Percentiles rank a stretch among this genome's conserved stretches.
Evolutionary conservation across 495 filamentous ascomycete species (phyloP).

Genomic region (Daldinia loculata): DNA sequence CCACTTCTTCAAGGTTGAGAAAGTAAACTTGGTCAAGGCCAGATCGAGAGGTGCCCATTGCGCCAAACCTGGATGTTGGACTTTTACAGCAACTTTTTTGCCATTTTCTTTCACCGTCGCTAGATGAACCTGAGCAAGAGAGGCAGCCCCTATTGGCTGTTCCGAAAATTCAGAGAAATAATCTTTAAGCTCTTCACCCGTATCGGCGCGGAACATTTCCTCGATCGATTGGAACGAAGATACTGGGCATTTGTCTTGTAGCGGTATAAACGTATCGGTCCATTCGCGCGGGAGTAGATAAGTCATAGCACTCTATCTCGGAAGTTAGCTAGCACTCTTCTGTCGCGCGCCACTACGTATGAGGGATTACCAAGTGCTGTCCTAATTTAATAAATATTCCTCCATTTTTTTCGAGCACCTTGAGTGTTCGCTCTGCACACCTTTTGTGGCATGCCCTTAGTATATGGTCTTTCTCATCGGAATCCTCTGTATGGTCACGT

Average conservation of each 20-base stretch:
- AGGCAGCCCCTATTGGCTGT: slow-evolving; percentile 88
- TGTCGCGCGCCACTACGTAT: not conserved
- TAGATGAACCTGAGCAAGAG: slow-evolving; percentile 92
- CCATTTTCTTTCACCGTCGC: slow-evolving; percentile 86
- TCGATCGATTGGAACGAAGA: slow-evolving; percentile 90
- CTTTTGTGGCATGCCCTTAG: slow-evolving; percentile 89
- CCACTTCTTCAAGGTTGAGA: slow-evolving; percentile 86
- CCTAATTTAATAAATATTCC: slow-evolving; percentile 99
- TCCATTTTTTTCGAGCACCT: slow-evolving; percentile 90
- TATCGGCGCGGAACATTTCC: slow-evolving; percentile 85
- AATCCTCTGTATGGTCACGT: slow-evolving; percentile 63
- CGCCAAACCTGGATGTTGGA: slow-evolving; percentile 90
- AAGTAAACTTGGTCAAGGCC: slow-evolving; percentile 85
- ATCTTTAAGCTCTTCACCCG: slow-evolving; percentile 78
- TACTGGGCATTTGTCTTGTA: slow-evolving; percentile 95
- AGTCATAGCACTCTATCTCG: slow-evolving; percentile 80
- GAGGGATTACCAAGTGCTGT: slow-evolving; percentile 75
- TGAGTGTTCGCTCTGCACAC: slow-evolving; percentile 84
- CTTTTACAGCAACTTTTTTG: slow-evolving; percentile 94
- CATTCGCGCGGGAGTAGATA: slow-evolving; percentile 94
- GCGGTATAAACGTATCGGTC: slow-evolving; percentile 94
- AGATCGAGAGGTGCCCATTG: slow-evolving; percentile 94
- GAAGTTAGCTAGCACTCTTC: slow-evolving; percentile 29
- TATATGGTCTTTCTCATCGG: slow-evolving; percentile 68
- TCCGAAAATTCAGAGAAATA: slow-evolving; percentile 85